Percentiles rank a stretch among this genome's conserved stretches.
phyloP scores from a whole-genome alignment of 495 filamentous ascomycete genomes.

The Tuber borchii region DNA sequence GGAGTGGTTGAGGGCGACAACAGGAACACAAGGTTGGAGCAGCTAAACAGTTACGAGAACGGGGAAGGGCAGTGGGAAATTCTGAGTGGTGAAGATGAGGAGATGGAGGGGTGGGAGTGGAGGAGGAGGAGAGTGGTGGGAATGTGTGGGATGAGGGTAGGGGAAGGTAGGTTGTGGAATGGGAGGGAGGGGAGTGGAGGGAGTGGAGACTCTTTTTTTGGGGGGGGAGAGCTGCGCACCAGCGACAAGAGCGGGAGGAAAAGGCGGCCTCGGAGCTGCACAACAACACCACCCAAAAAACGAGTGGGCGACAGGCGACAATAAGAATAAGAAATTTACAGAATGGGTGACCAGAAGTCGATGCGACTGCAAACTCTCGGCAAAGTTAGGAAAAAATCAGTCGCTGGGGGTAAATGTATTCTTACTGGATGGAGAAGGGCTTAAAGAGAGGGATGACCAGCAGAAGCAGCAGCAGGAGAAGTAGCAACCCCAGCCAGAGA shows the following conservation, averaged over 20 bases:
- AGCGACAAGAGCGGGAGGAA: conserved; percentile 1
- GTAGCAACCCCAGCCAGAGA: not conserved
- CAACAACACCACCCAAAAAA: conserved; percentile 5
- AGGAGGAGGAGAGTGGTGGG: conserved; percentile 5
- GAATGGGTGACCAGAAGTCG: not conserved
- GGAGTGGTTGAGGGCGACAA: not conserved
- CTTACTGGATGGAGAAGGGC: not conserved
- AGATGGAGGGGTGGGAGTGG: conserved; percentile 5
- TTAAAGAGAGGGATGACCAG: not conserved
- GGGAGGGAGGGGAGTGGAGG: not conserved
- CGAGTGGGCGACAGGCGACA: not conserved
- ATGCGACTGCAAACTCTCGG: conserved; percentile 2
- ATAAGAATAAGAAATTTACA: not conserved
- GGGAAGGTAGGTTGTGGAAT: not conserved
- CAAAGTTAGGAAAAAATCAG: not conserved
- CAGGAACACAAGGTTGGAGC: not conserved
- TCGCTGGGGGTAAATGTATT: not conserved
- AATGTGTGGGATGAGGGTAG: conserved; percentile 2
- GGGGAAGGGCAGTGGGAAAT: conserved; percentile 1
- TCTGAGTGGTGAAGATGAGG: not conserved
- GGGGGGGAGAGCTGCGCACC: conserved; percentile 4
- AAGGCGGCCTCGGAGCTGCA: conserved; percentile 6
- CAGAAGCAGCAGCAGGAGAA: not conserved
- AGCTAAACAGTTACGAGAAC: conserved; percentile 2
- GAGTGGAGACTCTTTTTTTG: not conserved